Evolutionary conservation across 2,329 filamentous ascomycete genomes (phyloP), one percentile per base, ranked within the genome.

Genomic region (Magnaporthiopsis incrustans): DNA sequence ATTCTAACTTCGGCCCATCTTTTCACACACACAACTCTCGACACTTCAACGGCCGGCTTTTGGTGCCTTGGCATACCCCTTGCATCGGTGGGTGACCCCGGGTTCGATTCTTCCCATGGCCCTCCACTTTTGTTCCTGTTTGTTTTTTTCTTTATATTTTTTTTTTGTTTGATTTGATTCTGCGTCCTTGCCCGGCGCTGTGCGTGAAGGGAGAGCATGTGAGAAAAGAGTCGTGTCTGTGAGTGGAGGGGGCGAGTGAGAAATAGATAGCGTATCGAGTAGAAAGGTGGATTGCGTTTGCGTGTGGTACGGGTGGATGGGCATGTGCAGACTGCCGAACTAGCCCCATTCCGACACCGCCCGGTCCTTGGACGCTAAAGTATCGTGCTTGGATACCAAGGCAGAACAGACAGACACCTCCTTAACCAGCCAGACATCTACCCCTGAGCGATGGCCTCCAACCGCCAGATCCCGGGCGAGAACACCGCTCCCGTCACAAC

Each of bases 361-460:
- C 44, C 22, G 44, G 44, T 2, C 44, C 30, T 30, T 53, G 22
- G 44, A 22, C 6, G 22, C 44, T 53, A 25, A 44, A 53, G 44
- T 25, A n/a, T 22, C 8, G 38, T 44, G 38, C 38, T 44, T 44
- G 38, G 6, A 44, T 44, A 12, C 33, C 33, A 35, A 35, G 12
- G 30, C 30, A 35, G 33, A 10, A 15, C 4, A 18, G 38, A 15
- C 15, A 18, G 38, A 44, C n/a, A 53, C 44, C 44, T 53, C 44
- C 44, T 6, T 11, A 53, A 11, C 44, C 38, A 44, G 14, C 44
- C 18, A 50, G 18, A 50, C 44, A 8, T 4, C 10, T 15, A 53
- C 30, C 30, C 30, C 30, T 30, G 44, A 53, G 10, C 4, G 4
- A 68, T 68, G 67, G 61, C 67, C 6, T 57, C 66, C 11, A 70